Percentiles rank a stretch among this genome's conserved stretches.
These are phyloP conservation scores for Trichophyton simii DNA, from an alignment of 2,329 filamentous ascomycete species.

Conservation along the genomic window DNA sequence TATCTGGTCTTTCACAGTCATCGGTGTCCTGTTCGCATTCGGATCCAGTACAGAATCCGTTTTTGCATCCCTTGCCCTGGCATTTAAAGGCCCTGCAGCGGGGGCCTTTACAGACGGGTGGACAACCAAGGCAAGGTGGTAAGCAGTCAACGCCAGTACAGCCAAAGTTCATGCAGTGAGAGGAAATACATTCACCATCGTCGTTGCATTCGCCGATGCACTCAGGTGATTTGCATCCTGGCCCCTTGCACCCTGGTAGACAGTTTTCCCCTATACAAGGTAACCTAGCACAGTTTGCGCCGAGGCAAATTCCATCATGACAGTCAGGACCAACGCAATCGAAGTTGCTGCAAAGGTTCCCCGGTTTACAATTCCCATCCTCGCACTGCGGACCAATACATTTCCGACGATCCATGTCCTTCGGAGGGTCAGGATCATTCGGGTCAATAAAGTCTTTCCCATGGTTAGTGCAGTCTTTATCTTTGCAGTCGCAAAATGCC, in stretches of 20 bases:
- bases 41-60: conserved; percentile 1
- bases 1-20: conserved; percentile 4
- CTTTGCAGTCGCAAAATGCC: conserved; percentile 1
- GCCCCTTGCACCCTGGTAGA: not conserved
- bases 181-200: not conserved
- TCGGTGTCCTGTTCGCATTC: not conserved
- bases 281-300: not conserved
- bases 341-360: conserved; percentile 1
- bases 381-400: not conserved
- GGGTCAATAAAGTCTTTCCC: conserved; percentile 5
- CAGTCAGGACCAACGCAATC: conserved; percentile 5
- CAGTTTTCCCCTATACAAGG: not conserved
- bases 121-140: not conserved
- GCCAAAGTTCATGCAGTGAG: conserved; percentile 3
- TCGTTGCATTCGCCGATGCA: not conserved
- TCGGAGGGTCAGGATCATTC: conserved; percentile 1
- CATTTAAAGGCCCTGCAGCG: not conserved
- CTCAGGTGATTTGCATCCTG: not conserved
- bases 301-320: conserved; percentile 4
- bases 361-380: not conserved
- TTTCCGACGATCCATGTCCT: not conserved
- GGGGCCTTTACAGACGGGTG: not conserved
- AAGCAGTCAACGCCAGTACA: conserved; percentile 3
- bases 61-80: not conserved
- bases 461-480: not conserved